phyloP scores from a whole-genome alignment of 176 grass and related monocot species.

The Phoenix roebelenii region DNA sequence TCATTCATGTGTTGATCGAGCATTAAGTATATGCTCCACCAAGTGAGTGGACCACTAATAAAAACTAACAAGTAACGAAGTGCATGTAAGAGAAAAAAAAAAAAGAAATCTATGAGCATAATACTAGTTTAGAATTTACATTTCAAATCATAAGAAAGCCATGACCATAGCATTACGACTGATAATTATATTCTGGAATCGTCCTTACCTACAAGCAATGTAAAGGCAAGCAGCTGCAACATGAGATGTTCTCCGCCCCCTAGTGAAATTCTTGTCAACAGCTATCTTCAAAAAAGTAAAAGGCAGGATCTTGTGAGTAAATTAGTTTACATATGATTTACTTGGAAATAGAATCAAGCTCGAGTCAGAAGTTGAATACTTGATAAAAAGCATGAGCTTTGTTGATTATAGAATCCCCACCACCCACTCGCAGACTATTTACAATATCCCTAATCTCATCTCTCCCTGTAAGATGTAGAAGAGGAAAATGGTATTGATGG shows the following conservation, averaged over 20 bases:
- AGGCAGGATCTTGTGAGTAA: not conserved
- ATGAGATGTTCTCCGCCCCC: conserved; percentile 51
- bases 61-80: no score
- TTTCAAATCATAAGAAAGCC: no score
- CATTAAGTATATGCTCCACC: no score
- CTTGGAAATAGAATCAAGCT: not conserved
- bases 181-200: no score
- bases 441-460: conserved; percentile 65
- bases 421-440: conserved; percentile 38
- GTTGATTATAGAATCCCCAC: conserved; percentile 54
- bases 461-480: conserved; percentile 43
- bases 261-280: conserved; percentile 73
- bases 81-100: no score
- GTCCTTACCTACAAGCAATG: conserved; percentile 69
- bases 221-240: conserved; percentile 88
- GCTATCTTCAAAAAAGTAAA: conserved; percentile 56
- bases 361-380: conserved; percentile 22
- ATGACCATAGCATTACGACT: no score
- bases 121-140: no score
- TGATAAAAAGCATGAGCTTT: conserved; percentile 59
- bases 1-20: no score
- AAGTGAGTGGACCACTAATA: no score
- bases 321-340: no score
- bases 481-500: no score
- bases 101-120: no score